Conservation (phyloP, 2,329 filamentous ascomycete genomes). For the Arthroderma sp. region DNA sequence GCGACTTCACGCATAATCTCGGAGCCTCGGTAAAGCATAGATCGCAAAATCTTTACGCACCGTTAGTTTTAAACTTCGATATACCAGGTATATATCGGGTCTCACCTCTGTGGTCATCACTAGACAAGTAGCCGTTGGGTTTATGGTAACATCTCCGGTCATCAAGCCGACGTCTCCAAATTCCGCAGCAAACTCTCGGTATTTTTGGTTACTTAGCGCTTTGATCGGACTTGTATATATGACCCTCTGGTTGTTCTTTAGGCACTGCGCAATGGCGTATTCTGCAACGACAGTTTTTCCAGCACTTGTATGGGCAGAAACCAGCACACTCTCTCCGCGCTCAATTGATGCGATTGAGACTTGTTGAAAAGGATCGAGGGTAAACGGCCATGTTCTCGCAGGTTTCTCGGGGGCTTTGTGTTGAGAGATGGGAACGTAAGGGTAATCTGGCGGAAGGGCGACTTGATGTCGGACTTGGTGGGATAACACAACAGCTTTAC, state of each 20-base stretch:
- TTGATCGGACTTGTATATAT: conserved; percentile 99
- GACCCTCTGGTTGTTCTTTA: conserved; percentile 94
- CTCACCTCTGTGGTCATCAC: conserved; percentile 88
- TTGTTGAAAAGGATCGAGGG: conserved; percentile 93
- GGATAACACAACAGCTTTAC: conserved; percentile 61
- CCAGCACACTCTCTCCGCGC: conserved; percentile 86
- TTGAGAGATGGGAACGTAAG: conserved; percentile 86
- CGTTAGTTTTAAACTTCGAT: conserved; percentile 12
- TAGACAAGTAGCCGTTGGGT: conserved; percentile 90
- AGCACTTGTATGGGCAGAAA: conserved; percentile 93
- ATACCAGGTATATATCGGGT: neutral
- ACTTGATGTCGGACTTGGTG: conserved; percentile 99
- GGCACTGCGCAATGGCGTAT: conserved; percentile 92
- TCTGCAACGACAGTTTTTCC: conserved; percentile 98
- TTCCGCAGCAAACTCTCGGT: conserved; percentile 85
- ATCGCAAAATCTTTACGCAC: conserved; percentile 63
- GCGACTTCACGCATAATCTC: conserved; percentile 99
- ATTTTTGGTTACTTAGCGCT: conserved; percentile 96
- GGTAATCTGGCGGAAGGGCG: conserved; percentile 82
- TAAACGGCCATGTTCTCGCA: conserved; percentile 74
- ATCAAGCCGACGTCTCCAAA: conserved; percentile 96
- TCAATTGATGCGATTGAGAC: conserved; percentile 90
- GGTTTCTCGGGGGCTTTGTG: conserved; percentile 83
- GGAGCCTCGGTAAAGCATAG: conserved; percentile 94
- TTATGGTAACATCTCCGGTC: conserved; percentile 98